Evolutionary conservation across 2,329 filamentous ascomycete genomes (phyloP).

Genomic region (Talaromyces sp.): DNA sequence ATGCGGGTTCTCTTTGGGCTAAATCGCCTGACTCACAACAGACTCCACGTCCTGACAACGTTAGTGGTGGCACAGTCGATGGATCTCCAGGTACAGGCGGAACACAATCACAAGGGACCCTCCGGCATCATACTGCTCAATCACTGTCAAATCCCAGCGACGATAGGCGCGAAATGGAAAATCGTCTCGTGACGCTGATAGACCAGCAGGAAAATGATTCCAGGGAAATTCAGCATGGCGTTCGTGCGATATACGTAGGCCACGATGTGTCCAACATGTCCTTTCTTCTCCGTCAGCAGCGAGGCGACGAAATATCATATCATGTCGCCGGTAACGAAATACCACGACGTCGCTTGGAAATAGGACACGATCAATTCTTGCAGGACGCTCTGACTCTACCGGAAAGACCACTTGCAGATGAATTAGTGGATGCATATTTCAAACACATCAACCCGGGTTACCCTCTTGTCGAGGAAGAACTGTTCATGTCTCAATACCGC

Average conservation of each 20-base stretch:
- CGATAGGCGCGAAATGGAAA: conserved; percentile 41
- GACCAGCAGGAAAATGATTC: conserved; percentile 47
- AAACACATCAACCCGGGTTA: conserved; percentile 51
- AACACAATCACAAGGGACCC: background rate
- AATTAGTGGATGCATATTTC: conserved; percentile 53
- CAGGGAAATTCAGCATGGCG: conserved; percentile 47
- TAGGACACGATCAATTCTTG: conserved; percentile 45
- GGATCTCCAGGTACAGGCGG: background rate
- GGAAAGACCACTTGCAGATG: conserved; percentile 48
- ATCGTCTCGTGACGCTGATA: conserved; percentile 51
- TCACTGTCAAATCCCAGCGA: conserved; percentile 38
- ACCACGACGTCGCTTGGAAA: conserved; percentile 40
- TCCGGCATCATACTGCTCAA: conserved; percentile 14
- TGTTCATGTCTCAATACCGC: conserved; percentile 51
- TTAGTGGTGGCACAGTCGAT: background rate
- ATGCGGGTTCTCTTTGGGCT: background rate
- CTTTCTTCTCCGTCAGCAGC: conserved; percentile 52
- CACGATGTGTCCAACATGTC: conserved; percentile 57
- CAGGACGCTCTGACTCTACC: conserved; percentile 51
- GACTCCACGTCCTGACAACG: background rate
- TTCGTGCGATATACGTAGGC: conserved; percentile 54
- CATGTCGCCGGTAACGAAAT: conserved; percentile 46
- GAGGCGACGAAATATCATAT: conserved; percentile 39
- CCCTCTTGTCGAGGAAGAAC: conserved; percentile 51
- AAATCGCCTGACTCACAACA: background rate